A percentile compares a stretch with the other conserved stretches of the same genome.
phyloP scores from a whole-genome alignment of 495 filamentous ascomycete genomes.

The Aspergillus coremiiformis region DNA sequence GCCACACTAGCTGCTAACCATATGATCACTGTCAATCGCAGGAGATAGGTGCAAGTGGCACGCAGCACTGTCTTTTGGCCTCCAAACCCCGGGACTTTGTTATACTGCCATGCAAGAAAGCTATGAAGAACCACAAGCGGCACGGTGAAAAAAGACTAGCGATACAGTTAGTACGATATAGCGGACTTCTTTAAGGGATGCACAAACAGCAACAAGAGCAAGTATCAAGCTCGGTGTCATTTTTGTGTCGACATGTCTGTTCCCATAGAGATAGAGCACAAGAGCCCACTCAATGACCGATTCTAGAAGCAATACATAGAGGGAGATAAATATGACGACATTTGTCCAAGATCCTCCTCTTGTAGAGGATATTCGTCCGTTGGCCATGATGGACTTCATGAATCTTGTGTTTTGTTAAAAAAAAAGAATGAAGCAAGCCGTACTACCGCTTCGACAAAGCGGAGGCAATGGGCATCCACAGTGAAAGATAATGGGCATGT shows the following conservation, averaged over 20 bases:
- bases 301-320: constrained; percentile 35
- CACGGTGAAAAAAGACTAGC: constrained; percentile 34
- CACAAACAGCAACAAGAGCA: constrained; percentile 30
- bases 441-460: constrained; percentile 5
- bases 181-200: not conserved
- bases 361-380: constrained; percentile 14
- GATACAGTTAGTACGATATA: constrained; percentile 1
- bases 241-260: constrained; percentile 30
- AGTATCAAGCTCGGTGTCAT: constrained; percentile 39
- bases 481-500: not conserved
- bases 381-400: constrained; percentile 19
- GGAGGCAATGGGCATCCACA: not conserved
- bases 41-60: constrained; percentile 33
- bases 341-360: constrained; percentile 36
- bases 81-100: constrained; percentile 31
- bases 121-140: constrained; percentile 37
- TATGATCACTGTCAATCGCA: constrained; percentile 29
- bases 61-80: constrained; percentile 30
- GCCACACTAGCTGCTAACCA: constrained; percentile 38
- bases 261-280: constrained; percentile 36
- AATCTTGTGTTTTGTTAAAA: too few relatives aligned
- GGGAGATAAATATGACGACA: constrained; percentile 34
- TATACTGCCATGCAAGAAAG: constrained; percentile 40
- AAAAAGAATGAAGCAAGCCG: constrained; percentile 7
- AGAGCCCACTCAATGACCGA: constrained; percentile 33